These are phyloP conservation scores for Fusarium chuoi DNA, from an alignment of 2,329 filamentous ascomycete genomes.

Conservation along the genomic window DNA sequence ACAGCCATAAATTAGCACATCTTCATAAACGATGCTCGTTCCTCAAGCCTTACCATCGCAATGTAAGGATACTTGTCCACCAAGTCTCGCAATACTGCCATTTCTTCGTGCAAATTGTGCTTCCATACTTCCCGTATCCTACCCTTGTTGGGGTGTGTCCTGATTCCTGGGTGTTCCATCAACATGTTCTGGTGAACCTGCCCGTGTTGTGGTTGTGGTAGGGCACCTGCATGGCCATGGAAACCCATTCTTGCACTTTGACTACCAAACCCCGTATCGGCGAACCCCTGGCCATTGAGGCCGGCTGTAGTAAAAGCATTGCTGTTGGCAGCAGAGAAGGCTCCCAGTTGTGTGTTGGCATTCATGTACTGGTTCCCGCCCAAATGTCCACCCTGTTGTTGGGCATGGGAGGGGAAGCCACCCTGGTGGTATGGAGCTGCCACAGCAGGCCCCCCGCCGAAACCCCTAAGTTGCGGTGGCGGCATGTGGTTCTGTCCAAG, in stretches of 20 bases:
- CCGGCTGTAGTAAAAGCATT: constrained; percentile 68
- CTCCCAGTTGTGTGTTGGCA: constrained; percentile 73
- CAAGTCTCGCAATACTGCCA: constrained; percentile 82
- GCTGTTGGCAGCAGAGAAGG: constrained; percentile 68
- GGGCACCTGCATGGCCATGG: constrained; percentile 64
- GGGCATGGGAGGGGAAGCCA: constrained; percentile 64
- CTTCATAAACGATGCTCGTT: not conserved
- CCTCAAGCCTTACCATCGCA: constrained; percentile 80
- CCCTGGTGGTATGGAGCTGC: constrained; percentile 55
- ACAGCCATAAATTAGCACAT: constrained; percentile 23
- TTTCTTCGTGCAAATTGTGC: constrained; percentile 89
- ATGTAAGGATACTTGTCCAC: constrained; percentile 95
- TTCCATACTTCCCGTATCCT: constrained; percentile 97
- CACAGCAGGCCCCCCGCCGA: constrained; percentile 51
- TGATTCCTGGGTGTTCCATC: constrained; percentile 56
- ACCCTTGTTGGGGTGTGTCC: constrained; percentile 72
- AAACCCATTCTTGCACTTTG: constrained; percentile 91
- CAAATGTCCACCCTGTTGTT: constrained; percentile 64
- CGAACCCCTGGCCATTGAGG: constrained; percentile 67
- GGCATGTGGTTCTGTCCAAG: constrained; percentile 45
- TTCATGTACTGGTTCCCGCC: constrained; percentile 78
- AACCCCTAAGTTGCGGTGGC: constrained; percentile 53
- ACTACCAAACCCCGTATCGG: constrained; percentile 80
- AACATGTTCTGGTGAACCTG: constrained; percentile 55
- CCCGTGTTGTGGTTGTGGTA: constrained; percentile 68